phyloP scores from a whole-genome alignment of 2,329 filamentous ascomycete genomes.

The Aspergillus cejpii region DNA sequence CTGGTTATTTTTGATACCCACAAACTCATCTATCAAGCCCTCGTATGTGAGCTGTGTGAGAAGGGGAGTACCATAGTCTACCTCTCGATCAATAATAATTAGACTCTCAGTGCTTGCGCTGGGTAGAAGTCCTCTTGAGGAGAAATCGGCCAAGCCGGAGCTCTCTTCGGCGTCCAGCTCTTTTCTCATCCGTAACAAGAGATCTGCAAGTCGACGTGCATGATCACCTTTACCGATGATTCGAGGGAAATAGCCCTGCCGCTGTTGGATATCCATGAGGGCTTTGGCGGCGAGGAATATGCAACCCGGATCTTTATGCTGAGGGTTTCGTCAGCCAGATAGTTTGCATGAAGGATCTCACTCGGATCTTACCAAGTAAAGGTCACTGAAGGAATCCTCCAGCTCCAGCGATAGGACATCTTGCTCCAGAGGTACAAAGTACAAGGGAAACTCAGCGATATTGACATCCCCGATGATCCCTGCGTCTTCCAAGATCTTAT shows the following conservation, averaged over 20 bases:
- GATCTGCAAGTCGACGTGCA: conserved; percentile 77
- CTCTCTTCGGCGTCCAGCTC: conserved; percentile 77
- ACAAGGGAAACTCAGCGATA: conserved; percentile 76
- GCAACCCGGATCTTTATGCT: conserved; percentile 83
- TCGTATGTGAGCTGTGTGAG: conserved; percentile 96
- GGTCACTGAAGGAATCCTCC: conserved; percentile 74
- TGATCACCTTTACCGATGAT: conserved; percentile 96
- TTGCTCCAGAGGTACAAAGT: conserved; percentile 85
- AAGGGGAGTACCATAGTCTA: conserved; percentile 85
- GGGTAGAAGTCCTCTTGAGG: conserved; percentile 63
- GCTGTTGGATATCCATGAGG: conserved; percentile 87
- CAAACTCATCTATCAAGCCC: conserved; percentile 87
- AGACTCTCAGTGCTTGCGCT: conserved; percentile 84
- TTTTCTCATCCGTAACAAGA: conserved; percentile 84
- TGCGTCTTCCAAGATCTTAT: conserved; percentile 84
- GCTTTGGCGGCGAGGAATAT: conserved; percentile 83
- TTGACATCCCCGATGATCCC: conserved; percentile 90
- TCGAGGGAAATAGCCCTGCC: conserved; percentile 86
- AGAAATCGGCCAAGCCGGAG: conserved; percentile 50
- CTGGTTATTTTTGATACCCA: conserved; percentile 86
- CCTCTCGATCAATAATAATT: conserved; percentile 90
- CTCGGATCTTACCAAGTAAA: conserved; percentile 60
- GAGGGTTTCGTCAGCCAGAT: conserved; percentile 6
- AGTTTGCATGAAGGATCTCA: not conserved
- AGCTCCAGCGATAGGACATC: conserved; percentile 89